Evolutionary conservation across 2,329 filamentous ascomycete species (phyloP).

Genomic region (Calycina marina): DNA sequence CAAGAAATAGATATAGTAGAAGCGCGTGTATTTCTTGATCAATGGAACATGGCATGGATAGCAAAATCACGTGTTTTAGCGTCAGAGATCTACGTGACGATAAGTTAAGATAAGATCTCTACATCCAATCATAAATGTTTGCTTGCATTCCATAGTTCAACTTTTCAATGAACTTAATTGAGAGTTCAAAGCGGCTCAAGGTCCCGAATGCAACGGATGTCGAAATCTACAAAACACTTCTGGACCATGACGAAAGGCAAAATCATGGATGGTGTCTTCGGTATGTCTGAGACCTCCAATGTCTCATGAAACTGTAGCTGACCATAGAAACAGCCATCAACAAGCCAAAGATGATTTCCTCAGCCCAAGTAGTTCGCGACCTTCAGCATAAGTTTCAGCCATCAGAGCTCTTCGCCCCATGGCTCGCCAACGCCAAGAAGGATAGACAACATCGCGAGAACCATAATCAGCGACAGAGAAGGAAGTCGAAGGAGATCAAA

Average conservation of each 20-base stretch:
- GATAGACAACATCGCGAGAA: constrained; percentile 39
- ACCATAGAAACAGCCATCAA: constrained; percentile 55
- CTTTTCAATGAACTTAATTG: too few species aligned
- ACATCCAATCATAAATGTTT: too few species aligned
- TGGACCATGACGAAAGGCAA: constrained; percentile 3
- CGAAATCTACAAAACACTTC: constrained; percentile 1
- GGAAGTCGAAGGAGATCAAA: constrained; percentile 44
- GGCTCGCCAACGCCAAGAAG: constrained; percentile 49
- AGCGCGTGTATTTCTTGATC: too few species aligned
- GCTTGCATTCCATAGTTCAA: too few species aligned
- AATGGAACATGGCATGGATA: not conserved
- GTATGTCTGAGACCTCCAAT: not conserved
- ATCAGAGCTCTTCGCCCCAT: constrained; percentile 65
- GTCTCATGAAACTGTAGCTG: not conserved
- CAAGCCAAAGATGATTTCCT: constrained; percentile 78
- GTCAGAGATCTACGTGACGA: too few species aligned
- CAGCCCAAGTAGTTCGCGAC: constrained; percentile 79
- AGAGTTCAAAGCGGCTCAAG: too few species aligned
- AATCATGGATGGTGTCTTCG: constrained; percentile 3
- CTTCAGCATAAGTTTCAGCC: constrained; percentile 74
- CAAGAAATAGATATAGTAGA: too few species aligned
- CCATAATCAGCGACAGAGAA: constrained; percentile 43
- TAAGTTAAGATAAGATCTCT: too few species aligned
- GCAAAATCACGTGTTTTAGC: too few species aligned
- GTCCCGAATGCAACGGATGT: too few species aligned